Evolutionary conservation across 2,329 filamentous ascomycete genomes (phyloP).

Genomic region (Phaeosphaeria sp.): DNA sequence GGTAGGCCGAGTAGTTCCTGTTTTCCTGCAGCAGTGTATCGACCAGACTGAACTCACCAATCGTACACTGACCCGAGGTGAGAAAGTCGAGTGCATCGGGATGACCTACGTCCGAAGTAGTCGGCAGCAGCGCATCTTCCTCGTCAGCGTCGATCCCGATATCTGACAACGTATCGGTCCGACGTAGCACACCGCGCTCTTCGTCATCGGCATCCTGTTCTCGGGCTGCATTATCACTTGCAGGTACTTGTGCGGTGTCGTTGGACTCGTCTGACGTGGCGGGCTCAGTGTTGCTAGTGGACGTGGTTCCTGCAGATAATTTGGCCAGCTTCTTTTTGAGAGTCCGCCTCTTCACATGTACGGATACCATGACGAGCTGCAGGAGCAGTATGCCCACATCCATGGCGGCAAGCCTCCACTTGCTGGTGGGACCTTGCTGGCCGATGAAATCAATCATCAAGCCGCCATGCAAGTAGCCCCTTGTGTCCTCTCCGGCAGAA

Average conservation of each 20-base stretch:
- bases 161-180: constrained; percentile 45
- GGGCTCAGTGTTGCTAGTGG: constrained; percentile 7
- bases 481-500: constrained; percentile 55
- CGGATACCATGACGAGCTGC: constrained; percentile 64
- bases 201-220: constrained; percentile 66
- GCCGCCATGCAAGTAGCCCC: constrained; percentile 67
- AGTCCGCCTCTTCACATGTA: constrained; percentile 60
- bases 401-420: constrained; percentile 58
- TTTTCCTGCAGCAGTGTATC: constrained; percentile 53
- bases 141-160: constrained; percentile 52
- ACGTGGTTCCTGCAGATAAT: constrained; percentile 28
- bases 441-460: constrained; percentile 71
- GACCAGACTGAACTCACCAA: constrained; percentile 53
- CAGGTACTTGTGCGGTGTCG: constrained; percentile 8
- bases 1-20: constrained; percentile 44
- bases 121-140: constrained; percentile 37
- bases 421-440: constrained; percentile 63
- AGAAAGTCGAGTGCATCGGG: constrained; percentile 52
- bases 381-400: constrained; percentile 62
- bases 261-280: constrained; percentile 17
- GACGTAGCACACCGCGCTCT: constrained; percentile 61
- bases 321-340: constrained; percentile 49
- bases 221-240: constrained; percentile 24
- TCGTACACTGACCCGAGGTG: constrained; percentile 55
- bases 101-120: constrained; percentile 29